Percentiles rank a stretch among this genome's conserved stretches.
Evolutionary conservation across 352 stramenopile genomes (phyloP).

Genomic region (Pythium graminicola): DNA sequence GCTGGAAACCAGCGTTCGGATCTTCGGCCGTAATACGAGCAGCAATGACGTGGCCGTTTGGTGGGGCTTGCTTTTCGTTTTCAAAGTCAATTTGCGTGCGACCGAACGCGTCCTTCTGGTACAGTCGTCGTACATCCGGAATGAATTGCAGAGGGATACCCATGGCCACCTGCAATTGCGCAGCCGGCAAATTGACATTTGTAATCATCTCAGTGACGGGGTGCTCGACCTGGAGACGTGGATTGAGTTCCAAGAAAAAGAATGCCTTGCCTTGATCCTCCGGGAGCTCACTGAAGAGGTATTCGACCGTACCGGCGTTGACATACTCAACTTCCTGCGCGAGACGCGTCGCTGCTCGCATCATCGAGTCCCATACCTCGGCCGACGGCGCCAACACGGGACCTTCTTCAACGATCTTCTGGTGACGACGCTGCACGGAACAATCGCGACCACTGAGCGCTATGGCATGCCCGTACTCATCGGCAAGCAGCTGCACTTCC

Average conservation of each 20-base stretch:
- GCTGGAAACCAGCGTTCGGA: constrained; percentile 91
- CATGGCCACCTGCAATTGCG: constrained; percentile 92
- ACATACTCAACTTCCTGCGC: constrained; percentile 90
- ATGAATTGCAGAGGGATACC: constrained; percentile 41
- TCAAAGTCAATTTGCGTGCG: too few relatives aligned
- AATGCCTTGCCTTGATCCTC: constrained; percentile 89
- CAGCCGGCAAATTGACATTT: constrained; percentile 95
- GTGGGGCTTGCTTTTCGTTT: constrained; percentile 88
- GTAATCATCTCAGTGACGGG: constrained; percentile 92
- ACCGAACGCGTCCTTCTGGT: too few relatives aligned
- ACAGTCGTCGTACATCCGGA: too few relatives aligned
- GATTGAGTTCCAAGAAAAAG: constrained; percentile 99
- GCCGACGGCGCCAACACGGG: constrained; percentile 81
- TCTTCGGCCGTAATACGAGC: constrained; percentile 96
- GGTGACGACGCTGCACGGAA: constrained; percentile 96
- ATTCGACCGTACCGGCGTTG: constrained; percentile 98
- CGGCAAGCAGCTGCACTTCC: constrained; percentile 96
- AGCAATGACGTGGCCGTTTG: constrained; percentile 96
- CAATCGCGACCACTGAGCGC: constrained; percentile 97
- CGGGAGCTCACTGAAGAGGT: too few relatives aligned
- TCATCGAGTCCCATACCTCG: constrained; percentile 87
- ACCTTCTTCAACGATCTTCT: constrained; percentile 97
- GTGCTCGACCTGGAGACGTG: constrained; percentile 95
- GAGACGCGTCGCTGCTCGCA: constrained; percentile 89
- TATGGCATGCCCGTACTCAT: constrained; percentile 92